Base-by-base conservation (phyloP, 179 eudicot genomes). In the Beta lomatogona region DNA sequence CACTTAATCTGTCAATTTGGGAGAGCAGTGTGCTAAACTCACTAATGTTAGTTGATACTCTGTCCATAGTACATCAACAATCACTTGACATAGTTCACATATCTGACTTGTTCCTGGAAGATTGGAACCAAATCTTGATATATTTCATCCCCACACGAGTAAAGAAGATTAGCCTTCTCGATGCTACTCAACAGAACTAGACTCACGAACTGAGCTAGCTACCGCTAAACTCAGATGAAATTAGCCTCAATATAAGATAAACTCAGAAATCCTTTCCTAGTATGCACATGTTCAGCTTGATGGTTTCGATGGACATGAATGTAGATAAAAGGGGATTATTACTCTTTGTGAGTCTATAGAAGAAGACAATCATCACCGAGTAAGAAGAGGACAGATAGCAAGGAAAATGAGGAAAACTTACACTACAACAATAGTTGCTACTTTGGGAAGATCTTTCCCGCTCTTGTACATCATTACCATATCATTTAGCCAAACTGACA, bases 401-500 rank as follows among this genome's bases (percentile, higher is more conserved):
- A 52, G 13, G 44, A 72, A 76, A 31, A 52, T 8, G 12, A 84
- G 66, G 81, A 83, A 84, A 69, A 81, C 99, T 90, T 89, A 95
- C 99, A 94, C 98, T 36, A 91, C 97, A 53, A 95, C 91, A 80
- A 91, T 87, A 75, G 94, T 83, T 19, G 93, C 98, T 59, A 95
- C 59, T 69, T 94, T 95, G 83, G 99, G 98, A 86, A 95, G 93
- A 85, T 89, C 90, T 82, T 86, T 88, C 81, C 94, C 90, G 57
- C 85, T 86, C 75, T 78, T 80, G 64, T 85, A 82, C 88, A 85
- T 83, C 77, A 81, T 86, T 76, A 80, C 79, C 93, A 94, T 89
- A 79, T 90, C 86, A 78, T 87, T 89, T 55, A 95, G 85, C 99
- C 99, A 95, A 80, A 92, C 86, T 70, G 93, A 92, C 87, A 95